Conservation (phyloP, 1,284 basidiomycete genomes). For the Cryptococcus sp. region DNA sequence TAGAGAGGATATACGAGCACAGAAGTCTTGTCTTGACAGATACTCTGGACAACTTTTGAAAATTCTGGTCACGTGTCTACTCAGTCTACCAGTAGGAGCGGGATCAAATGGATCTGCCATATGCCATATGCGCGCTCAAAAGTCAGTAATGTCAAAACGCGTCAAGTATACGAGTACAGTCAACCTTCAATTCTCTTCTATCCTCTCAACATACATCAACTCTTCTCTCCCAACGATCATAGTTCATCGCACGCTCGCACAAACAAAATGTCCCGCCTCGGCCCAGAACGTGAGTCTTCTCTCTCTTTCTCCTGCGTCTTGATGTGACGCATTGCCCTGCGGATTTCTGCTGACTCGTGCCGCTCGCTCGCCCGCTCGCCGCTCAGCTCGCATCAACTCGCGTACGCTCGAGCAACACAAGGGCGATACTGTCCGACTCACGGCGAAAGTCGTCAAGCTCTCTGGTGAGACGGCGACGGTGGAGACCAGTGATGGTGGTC, state of each 20-base stretch:
- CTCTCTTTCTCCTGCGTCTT: no score
- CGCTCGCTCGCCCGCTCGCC: neutral
- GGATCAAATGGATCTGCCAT: slow-evolving; percentile 5
- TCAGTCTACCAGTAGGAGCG: neutral
- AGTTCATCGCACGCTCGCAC: neutral
- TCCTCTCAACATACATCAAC: no score
- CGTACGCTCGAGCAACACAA: slow-evolving; percentile 36
- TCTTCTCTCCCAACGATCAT: neutral
- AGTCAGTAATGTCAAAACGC: no score
- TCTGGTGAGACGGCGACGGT: slow-evolving; percentile 64
- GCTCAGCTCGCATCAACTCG: slow-evolving; percentile 47
- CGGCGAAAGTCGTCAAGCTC: slow-evolving; percentile 67
- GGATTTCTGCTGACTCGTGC: neutral
- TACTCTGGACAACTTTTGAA: slow-evolving; percentile 5
- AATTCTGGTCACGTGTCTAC: slow-evolving; percentile 12
- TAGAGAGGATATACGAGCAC: no score
- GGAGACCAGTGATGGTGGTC: slow-evolving; percentile 69
- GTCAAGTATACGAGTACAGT: no score
- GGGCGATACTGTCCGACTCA: slow-evolving; percentile 65
- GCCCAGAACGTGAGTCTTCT: slow-evolving; percentile 42
- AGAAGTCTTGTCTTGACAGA: no score
- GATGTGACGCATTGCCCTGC: no score
- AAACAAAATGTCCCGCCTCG: slow-evolving; percentile 39
- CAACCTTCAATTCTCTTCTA: no score
- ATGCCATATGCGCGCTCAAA: no score